Percentiles rank a stretch among this genome's conserved stretches.
These are phyloP conservation scores for Moesziomyces sp. DNA, from an alignment of 1,284 basidiomycete species.

Conservation along the genomic window DNA sequence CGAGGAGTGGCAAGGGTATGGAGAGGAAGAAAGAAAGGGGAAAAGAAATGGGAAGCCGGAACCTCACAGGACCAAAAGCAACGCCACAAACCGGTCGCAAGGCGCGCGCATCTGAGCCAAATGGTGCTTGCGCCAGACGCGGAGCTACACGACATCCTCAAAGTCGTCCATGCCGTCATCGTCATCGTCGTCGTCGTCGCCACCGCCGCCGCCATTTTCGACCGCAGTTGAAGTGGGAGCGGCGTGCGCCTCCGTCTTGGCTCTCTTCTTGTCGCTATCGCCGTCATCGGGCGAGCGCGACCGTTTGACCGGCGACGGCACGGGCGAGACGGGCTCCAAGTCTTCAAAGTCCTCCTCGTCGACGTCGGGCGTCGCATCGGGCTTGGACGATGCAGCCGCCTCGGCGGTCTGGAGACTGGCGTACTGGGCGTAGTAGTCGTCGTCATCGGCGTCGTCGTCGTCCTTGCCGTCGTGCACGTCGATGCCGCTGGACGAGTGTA, in stretches of 20 bases:
- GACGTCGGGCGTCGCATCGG: constrained; percentile 21
- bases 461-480: constrained; percentile 42
- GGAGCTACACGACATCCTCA: constrained; percentile 58
- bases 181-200: constrained; percentile 22
- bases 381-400: constrained; percentile 47
- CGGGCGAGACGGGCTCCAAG: constrained; percentile 26
- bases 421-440: constrained; percentile 65
- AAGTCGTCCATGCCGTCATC: constrained; percentile 61
- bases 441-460: constrained; percentile 46
- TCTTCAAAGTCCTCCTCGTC: constrained; percentile 51
- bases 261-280: constrained; percentile 32
- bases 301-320: constrained; percentile 20
- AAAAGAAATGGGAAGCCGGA: neutral
- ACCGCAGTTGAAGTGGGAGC: neutral
- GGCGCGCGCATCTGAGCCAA: constrained; percentile 1
- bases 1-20: constrained; percentile 1
- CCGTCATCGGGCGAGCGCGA: constrained; percentile 22
- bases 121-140: neutral
- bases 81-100: constrained; percentile 1
- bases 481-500: constrained; percentile 30
- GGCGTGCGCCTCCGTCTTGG: constrained; percentile 9
- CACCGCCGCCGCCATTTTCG: neutral
- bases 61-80: constrained; percentile 12
- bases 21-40: constrained; percentile 1
- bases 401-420: constrained; percentile 53